Conservation (phyloP, 257 asterid species). For the Petunia axillaris region DNA sequence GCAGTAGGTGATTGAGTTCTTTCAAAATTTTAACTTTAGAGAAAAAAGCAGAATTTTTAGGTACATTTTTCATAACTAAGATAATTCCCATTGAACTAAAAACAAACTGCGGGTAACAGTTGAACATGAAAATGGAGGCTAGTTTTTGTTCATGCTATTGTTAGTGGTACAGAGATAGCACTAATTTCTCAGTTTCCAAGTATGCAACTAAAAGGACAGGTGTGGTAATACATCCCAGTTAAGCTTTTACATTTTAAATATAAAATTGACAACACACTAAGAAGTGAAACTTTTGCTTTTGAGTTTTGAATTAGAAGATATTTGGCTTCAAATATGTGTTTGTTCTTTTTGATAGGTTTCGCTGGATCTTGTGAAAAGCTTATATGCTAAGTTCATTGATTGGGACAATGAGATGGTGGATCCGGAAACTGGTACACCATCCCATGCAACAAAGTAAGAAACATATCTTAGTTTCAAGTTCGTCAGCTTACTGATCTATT, state of each 20-base stretch:
- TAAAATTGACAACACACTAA: not conserved
- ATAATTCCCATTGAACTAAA: not conserved
- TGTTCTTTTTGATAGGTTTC: conserved; percentile 67
- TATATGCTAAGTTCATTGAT: conserved; percentile 95
- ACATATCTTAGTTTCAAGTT: conserved; percentile 32
- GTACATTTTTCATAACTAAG: conserved; percentile 13
- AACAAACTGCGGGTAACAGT: not conserved
- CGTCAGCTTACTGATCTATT: conserved; percentile 22
- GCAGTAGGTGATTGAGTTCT: not conserved
- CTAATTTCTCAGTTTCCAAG: too few species aligned
- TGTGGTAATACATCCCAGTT: not conserved
- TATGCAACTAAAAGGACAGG: not conserved
- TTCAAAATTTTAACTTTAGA: conserved; percentile 3
- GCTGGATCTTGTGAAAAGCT: conserved; percentile 90
- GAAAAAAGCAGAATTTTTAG: conserved; percentile 6
- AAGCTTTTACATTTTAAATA: not conserved
- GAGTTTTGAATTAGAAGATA: not conserved
- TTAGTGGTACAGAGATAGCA: not conserved
- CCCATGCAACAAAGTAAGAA: conserved; percentile 90
- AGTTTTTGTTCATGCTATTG: not conserved
- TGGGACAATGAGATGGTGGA: conserved; percentile 99
- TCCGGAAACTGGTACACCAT: conserved; percentile 70
- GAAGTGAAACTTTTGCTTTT: not conserved
- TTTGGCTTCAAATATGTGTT: conserved; percentile 22
- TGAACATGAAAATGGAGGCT: not conserved